Evolutionary conservation across 257 asterid genomes (phyloP), one percentile per base, ranked within the genome.

Genomic region (Apocynum venetum): DNA sequence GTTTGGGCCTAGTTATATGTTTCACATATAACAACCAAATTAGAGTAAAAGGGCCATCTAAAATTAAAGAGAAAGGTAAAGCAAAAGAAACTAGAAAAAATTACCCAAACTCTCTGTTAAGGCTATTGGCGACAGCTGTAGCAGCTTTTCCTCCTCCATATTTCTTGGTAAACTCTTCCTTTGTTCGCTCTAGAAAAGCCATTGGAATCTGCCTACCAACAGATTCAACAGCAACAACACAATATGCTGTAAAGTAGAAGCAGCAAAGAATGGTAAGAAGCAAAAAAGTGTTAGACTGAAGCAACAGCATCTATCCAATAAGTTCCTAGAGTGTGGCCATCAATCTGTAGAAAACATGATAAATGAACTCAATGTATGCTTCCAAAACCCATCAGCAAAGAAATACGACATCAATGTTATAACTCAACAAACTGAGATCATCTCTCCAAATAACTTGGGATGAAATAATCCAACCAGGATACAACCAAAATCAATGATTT

Each of bases 131-230:
- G 78, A 85, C 93, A 83, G 98, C 96, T 49, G 98, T 94, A 68
- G 97, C 97, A 76, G 98, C 97, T 83, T 94, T 94, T 75, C 98
- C 98, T 67, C 97, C 97, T 63, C 94, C 89, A 76, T 94, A 92
- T 85, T 90, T 92, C 96, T 92, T 94, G 77, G 88, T 87, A 72
- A 94, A 94, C 2, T 94, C 97, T 46, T 92, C 98, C 89, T 92
- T 94, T 49, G 85, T 88, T 69, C 96, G 83, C 89, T 94, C 98
- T 48, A 94, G 94, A 85, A 77, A 94, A 72, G 97, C 96, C 73
- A 94, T 89, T 25, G 97, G 98, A 60, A 91, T 78, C 88, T 94
- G 97, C 76, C 97, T 87, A 71, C 98, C 97, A 83, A 87, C 91
- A 78, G 98, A 92, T 83, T 94, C 97, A 78, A 91, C 91, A 77